These are phyloP conservation scores for Chaetomium sp. DNA, from an alignment of 2,329 filamentous ascomycete genomes.

Conservation along the genomic window DNA sequence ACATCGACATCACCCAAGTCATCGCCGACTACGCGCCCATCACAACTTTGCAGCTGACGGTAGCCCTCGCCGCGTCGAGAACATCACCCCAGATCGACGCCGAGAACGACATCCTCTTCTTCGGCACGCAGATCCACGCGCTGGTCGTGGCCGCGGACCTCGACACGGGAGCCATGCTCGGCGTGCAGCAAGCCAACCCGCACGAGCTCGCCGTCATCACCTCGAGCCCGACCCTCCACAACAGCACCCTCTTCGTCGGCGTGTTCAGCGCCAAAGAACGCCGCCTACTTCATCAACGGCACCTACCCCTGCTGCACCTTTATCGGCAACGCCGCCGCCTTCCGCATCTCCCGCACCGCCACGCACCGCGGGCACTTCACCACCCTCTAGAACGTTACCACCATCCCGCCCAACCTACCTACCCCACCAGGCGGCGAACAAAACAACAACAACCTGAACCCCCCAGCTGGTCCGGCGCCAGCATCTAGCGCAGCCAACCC, in stretches of 20 bases:
- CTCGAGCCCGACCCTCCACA: conserved; percentile 36
- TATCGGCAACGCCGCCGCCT: conserved; percentile 35
- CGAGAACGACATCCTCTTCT: conserved; percentile 36
- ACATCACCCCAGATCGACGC: conserved; percentile 32
- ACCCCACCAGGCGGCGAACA: conserved; percentile 9
- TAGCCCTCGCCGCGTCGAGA: not conserved
- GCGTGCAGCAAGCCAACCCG: conserved; percentile 32
- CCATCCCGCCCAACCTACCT: conserved; percentile 22
- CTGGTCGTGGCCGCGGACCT: conserved; percentile 37
- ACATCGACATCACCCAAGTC: conserved; percentile 37
- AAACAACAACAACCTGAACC: too few relatives aligned
- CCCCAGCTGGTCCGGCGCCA: conserved; percentile 36
- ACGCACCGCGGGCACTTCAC: conserved; percentile 32
- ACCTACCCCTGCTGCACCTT: conserved; percentile 40
- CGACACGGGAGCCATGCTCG: conserved; percentile 33
- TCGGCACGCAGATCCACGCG: conserved; percentile 36
- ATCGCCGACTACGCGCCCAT: conserved; percentile 26
- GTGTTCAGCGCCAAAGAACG: conserved; percentile 36
- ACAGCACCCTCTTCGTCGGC: conserved; percentile 38
- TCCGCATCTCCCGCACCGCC: conserved; percentile 20
- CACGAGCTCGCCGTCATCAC: conserved; percentile 39
- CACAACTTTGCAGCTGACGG: not conserved
- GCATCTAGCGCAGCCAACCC: conserved; percentile 40
- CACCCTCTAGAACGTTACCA: conserved; percentile 6
- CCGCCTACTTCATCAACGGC: conserved; percentile 22